phyloP scores from a whole-genome alignment of 495 filamentous ascomycete genomes.

The Penicillium coffeae region DNA sequence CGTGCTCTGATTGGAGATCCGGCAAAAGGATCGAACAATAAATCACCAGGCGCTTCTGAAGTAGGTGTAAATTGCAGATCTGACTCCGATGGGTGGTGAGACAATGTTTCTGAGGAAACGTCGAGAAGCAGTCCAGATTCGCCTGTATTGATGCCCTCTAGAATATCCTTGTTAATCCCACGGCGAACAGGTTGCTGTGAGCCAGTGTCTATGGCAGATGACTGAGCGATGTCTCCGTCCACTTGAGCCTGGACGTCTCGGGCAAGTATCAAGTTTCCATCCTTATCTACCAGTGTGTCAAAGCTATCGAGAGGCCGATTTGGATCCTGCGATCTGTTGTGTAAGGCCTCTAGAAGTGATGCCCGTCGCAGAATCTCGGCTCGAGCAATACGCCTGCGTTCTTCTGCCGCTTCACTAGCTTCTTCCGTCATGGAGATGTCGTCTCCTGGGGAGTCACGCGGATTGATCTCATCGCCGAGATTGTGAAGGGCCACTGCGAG shows the following conservation, averaged over 20 bases:
- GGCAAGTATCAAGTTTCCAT: conserved; percentile 39
- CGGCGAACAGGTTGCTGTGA: conserved; percentile 56
- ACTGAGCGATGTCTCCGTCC: conserved; percentile 22
- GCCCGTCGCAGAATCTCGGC: conserved; percentile 71
- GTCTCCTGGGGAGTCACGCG: conserved; percentile 34
- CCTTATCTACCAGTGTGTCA: conserved; percentile 52
- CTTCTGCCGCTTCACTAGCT: conserved; percentile 60
- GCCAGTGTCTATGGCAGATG: conserved; percentile 42
- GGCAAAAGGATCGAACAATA: conserved; percentile 22
- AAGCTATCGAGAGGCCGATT: conserved; percentile 38
- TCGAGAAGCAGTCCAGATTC: conserved; percentile 19
- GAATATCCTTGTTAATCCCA: conserved; percentile 48
- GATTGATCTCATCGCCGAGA: conserved; percentile 72
- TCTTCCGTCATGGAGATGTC: conserved; percentile 56
- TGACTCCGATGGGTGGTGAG: conserved; percentile 37
- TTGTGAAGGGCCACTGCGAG: conserved; percentile 73
- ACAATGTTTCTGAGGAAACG: conserved; percentile 32
- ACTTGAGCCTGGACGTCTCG: conserved; percentile 7
- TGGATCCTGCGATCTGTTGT: conserved; percentile 21
- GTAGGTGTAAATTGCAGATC: conserved; percentile 46
- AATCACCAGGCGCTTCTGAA: conserved; percentile 31
- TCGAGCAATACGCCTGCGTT: conserved; percentile 62
- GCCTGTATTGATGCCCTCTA: conserved; percentile 9
- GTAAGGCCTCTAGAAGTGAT: conserved; percentile 37
- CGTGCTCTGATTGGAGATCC: conserved; percentile 11